Evolutionary conservation across 805 yeast genomes (phyloP).

Genomic region (Wickerhamiella kurtzmanii): DNA sequence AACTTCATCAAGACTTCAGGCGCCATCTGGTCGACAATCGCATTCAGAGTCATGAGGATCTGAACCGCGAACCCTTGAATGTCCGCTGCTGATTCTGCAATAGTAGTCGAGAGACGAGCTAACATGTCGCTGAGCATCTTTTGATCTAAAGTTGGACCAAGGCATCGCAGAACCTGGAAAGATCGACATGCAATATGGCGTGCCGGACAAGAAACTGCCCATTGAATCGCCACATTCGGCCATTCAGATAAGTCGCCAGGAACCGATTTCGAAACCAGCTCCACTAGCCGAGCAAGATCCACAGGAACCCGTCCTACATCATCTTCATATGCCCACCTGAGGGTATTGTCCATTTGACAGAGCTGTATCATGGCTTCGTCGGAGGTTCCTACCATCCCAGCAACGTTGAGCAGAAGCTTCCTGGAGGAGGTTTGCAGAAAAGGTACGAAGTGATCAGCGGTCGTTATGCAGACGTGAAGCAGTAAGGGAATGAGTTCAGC

Average conservation of each 20-base stretch:
- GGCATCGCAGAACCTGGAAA: conserved; percentile 78
- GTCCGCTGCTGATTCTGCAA: conserved; percentile 76
- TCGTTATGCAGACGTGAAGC: conserved; percentile 63
- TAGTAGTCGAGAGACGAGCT: conserved; percentile 81
- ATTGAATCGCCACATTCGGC: conserved; percentile 67
- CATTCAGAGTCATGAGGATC: conserved; percentile 88
- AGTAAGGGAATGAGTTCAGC: conserved; percentile 52
- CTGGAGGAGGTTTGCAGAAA: conserved; percentile 77
- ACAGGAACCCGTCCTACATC: conserved; percentile 15
- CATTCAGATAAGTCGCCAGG: conserved; percentile 35
- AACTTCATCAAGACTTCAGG: conserved; percentile 66
- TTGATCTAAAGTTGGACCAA: conserved; percentile 70
- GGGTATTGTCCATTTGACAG: conserved; percentile 42
- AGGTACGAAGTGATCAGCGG: conserved; percentile 76
- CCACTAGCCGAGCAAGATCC: conserved; percentile 8
- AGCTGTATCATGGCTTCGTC: conserved; percentile 38
- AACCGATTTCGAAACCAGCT: conserved; percentile 8
- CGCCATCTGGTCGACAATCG: conserved; percentile 74
- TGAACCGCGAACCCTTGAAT: conserved; percentile 97
- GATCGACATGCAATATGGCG: conserved; percentile 95
- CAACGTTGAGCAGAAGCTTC: conserved; percentile 55
- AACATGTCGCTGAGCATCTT: conserved; percentile 87
- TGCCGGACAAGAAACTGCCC: conserved; percentile 98
- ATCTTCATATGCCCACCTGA: conserved; percentile 80
- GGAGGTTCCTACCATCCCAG: conserved; percentile 32